Percentiles rank a stretch among this genome's conserved stretches.
Conservation (phyloP, 768 basidiomycete species). For the Leccinellum albellum region DNA sequence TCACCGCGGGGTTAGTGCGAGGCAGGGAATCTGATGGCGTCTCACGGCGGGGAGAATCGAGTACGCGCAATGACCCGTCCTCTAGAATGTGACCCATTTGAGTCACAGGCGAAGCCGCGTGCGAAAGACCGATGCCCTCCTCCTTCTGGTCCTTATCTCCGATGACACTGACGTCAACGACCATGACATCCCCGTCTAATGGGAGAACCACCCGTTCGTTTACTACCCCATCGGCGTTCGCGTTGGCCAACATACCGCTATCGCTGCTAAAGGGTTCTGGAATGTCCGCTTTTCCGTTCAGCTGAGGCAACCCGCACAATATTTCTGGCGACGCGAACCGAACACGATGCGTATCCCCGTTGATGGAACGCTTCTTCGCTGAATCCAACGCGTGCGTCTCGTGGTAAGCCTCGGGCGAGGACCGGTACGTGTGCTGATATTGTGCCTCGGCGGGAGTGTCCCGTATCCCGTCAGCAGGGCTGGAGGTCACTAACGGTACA, state of each 20-base stretch:
- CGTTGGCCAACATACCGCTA: not conserved
- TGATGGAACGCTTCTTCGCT: slow-evolving; percentile 10
- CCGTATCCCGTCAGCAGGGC: slow-evolving; percentile 13
- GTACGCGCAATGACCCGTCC: not conserved
- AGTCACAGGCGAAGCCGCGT: not conserved
- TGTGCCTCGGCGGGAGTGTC: slow-evolving; percentile 25
- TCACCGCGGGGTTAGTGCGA: not conserved
- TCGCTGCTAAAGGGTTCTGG: not conserved
- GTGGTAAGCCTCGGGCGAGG: slow-evolving; percentile 12
- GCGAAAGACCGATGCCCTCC: not conserved
- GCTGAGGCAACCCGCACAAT: slow-evolving; percentile 9
- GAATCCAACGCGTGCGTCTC: not conserved
- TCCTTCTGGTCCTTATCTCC: slow-evolving; percentile 1
- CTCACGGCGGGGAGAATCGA: slow-evolving; percentile 2
- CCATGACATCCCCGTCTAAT: slow-evolving; percentile 18
- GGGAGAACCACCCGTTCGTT: not conserved
- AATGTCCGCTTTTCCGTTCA: slow-evolving; percentile 5
- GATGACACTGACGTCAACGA: slow-evolving; percentile 13
- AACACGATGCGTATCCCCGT: slow-evolving; percentile 22
- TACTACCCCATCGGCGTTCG: not conserved
- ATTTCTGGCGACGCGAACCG: slow-evolving; percentile 33
- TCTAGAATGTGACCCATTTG: not conserved
- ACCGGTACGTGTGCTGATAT: slow-evolving; percentile 13
- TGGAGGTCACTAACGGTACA: slow-evolving; percentile 3
- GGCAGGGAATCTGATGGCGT: not conserved